Conservation (phyloP, 345 rosid genomes). For the Reutealis trisperma region DNA sequence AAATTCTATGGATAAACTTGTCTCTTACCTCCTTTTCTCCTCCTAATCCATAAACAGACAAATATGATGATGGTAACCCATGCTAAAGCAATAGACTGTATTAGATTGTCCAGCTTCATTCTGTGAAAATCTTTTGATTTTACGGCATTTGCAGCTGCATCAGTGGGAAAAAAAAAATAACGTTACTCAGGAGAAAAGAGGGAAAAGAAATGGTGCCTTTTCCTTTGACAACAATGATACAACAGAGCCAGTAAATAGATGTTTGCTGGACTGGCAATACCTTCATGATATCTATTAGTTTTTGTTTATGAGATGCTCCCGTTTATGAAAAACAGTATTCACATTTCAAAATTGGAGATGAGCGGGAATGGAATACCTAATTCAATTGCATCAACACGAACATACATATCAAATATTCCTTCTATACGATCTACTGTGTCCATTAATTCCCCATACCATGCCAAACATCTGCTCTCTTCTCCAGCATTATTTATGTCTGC, state of each 20-base stretch:
- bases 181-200: neutral
- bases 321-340: neutral
- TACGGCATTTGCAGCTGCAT: neutral
- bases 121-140: neutral
- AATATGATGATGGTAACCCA: neutral
- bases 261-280: too few species aligned
- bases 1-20: too few species aligned
- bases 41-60: neutral
- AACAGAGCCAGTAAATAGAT: too few species aligned
- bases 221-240: too few species aligned
- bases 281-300: too few species aligned
- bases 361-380: neutral
- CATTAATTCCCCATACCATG: conserved; percentile 12
- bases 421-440: neutral
- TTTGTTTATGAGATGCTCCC: neutral
- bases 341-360: neutral
- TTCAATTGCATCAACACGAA: conserved; percentile 12
- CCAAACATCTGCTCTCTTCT: neutral
- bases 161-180: neutral
- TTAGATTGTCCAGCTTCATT: neutral
- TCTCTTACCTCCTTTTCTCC: conserved; percentile 1
- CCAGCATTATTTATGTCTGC: neutral
- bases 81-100: neutral
- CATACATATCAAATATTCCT: neutral
- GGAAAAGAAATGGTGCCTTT: neutral